These are phyloP conservation scores for Tetragonia tetragonoides DNA, from an alignment of 148 eudicot species.

Conservation along the genomic window DNA sequence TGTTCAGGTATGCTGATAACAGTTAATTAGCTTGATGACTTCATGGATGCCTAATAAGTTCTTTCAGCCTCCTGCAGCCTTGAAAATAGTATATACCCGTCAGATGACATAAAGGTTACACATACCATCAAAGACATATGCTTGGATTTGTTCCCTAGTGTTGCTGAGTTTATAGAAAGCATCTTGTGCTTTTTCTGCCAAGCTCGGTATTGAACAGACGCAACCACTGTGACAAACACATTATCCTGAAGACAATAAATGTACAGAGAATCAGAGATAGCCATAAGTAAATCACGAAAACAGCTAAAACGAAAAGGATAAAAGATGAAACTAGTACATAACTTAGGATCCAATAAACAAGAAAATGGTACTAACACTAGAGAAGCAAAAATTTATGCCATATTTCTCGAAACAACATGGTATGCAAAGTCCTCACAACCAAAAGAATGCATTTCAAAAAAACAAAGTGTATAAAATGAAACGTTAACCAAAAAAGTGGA, in stretches of 20 bases:
- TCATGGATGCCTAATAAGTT: not conserved
- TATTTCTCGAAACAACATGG: not conserved
- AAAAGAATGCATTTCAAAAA: not conserved
- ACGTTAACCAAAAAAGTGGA: not conserved
- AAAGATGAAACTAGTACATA: too few species aligned
- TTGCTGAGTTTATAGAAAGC: constrained; percentile 66
- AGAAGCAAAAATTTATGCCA: not conserved
- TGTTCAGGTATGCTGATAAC: not conserved
- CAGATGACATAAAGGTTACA: not conserved
- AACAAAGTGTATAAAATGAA: not conserved
- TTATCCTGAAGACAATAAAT: constrained; percentile 51
- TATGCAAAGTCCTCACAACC: not conserved
- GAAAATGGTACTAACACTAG: not conserved
- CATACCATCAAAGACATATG: constrained; percentile 66
- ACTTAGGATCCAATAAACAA: too few species aligned
- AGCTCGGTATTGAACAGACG: constrained; percentile 61
- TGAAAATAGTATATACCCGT: not conserved
- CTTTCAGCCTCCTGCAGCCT: constrained; percentile 7
- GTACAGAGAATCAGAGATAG: too few species aligned
- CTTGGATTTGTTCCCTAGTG: constrained; percentile 54
- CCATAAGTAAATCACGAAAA: constrained; percentile 39
- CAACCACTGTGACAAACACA: constrained; percentile 65
- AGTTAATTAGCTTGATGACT: not conserved
- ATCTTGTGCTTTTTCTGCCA: constrained; percentile 55
- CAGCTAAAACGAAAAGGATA: not conserved